Base-by-base conservation (phyloP, 805 yeast species). In the Clavispora fructus region DNA sequence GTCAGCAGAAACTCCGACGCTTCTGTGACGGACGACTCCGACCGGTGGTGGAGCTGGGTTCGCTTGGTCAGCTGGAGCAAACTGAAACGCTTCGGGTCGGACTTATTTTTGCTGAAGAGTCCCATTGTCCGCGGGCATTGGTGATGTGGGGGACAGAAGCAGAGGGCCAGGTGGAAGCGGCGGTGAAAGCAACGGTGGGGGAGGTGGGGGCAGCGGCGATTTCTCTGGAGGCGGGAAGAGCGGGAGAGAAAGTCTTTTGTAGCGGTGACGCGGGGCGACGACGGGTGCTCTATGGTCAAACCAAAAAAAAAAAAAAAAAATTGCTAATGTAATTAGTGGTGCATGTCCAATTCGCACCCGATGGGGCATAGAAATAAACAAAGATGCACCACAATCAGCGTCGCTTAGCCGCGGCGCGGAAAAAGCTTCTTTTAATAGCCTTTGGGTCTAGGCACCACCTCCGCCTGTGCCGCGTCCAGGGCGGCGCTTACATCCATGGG, bases 1-100 rank as follows among this genome's bases (percentile, higher is more conserved):
- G 61, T 59, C 48, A 62, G 46, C 67, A 59, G 69, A 39, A 68
- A 63, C 27, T 68, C 73, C 51, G 69, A 64, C 31, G 65, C 63
- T 19, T 54, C 54, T 30, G 65, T 63, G 25, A 54, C 53, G 37
- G 48, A 41, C 26, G 35, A 27, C 35, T 26, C 38, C 23, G 43
- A 30, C 37, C 37, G 37, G 37, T 33, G 25, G 37, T 33, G 37
- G 25, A 33, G 37, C 13, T 2, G 37, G 25, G 25, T 6, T 8
- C 9, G 37, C 13, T 16, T 16, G 17, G 25, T 10, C 7, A 12
- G 13, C 25, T 16, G 37, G 25, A 33, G 37, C 37, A 33, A 33
- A 25, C 37, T 33, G 23, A 44, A 26, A 10, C 44, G 43, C 47
- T 43, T 44, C 30, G 40, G 45, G 32, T 52, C 54, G 17, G 50